Base-by-base conservation (phyloP, 441 rosid genomes). In the Melianthus villosus region DNA sequence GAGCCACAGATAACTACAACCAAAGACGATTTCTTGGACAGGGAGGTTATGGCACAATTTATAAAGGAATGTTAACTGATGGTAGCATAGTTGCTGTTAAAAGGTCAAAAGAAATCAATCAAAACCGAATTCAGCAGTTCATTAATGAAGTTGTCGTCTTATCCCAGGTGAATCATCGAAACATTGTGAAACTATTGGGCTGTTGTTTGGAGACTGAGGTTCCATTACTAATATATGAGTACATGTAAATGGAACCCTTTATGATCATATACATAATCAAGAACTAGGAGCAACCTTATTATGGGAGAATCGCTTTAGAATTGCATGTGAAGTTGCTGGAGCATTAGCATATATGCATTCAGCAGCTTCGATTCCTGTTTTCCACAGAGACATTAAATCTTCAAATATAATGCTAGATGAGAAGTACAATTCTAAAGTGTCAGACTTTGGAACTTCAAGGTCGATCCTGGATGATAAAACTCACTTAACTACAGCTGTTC, bases 311-410 rank as follows among this genome's bases (percentile, higher is more conserved):
- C 34, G 9, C 3, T 22, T 60, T 22, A 6, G 58, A 41, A 57
- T 71, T 0, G 68, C 74, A 2, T 46, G 61, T 0, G 76, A 75
- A 59, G 74, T 62, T 0, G 68, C 77, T 0, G 62, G 43, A 53
- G 76, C 82, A 10, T 33, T 66, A 12, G 54, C 70, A 0, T 69
- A 66, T 43, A 59, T 71, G 70, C 83, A 75, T 48, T 71, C 60
- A 28, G 63, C 79, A 6, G 79, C 68, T 25, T 66, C 79, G 7
- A 34, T 49, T 10, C 72, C 79, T 30, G 54, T 71, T 10, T 66
- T 50, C 27, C 83, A 71, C 22, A 59, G 74, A 2, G 76, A 66
- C 37, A 56, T 75, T 18, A 69, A 75, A 35, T 65, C 75, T 1
- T 38, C 65, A 4, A 75, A 68, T 51, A 66, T 75, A 28, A 57